These are phyloP conservation scores for Hemileia vastatrix DNA, from an alignment of 1,284 basidiomycete species.

Conservation along the genomic window DNA sequence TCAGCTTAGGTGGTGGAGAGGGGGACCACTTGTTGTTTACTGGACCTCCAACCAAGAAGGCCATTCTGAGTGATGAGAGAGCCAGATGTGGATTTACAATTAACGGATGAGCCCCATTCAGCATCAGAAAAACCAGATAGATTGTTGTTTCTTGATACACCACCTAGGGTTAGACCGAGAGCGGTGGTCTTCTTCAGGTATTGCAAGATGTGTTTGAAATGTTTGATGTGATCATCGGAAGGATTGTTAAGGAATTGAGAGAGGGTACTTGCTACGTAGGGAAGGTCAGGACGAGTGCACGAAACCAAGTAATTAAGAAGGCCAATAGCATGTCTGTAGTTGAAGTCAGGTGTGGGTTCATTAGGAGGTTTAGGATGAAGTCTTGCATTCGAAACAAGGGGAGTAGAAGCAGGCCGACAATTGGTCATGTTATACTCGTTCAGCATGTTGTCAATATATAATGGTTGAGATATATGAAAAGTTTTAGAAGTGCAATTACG, in stretches of 20 bases:
- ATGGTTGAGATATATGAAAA: neutral
- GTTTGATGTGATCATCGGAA: neutral
- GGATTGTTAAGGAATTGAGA: neutral
- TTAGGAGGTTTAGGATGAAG: neutral
- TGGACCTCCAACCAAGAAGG: too few relatives aligned
- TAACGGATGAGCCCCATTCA: too few relatives aligned
- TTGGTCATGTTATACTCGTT: neutral
- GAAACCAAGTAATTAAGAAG: conserved; percentile 1
- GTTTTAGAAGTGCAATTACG: too few relatives aligned
- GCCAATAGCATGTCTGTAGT: conserved; percentile 1
- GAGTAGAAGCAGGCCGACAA: neutral
- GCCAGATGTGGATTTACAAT: too few relatives aligned
- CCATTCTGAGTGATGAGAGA: too few relatives aligned
- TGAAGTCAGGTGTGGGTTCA: neutral
- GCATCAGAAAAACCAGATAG: too few relatives aligned
- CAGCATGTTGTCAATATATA: neutral
- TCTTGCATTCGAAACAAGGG: neutral
- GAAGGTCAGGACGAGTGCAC: conserved; percentile 11
- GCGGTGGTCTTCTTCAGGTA: neutral
- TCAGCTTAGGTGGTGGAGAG: too few relatives aligned
- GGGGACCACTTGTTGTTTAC: too few relatives aligned
- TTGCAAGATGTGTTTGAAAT: neutral
- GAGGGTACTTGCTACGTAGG: neutral
- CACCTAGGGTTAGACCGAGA: neutral
- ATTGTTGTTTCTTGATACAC: too few relatives aligned